Evolutionary conservation across 805 yeast genomes (phyloP), one percentile per base, ranked within the genome.

Genomic region (Sugiyamaella valdiviana): DNA sequence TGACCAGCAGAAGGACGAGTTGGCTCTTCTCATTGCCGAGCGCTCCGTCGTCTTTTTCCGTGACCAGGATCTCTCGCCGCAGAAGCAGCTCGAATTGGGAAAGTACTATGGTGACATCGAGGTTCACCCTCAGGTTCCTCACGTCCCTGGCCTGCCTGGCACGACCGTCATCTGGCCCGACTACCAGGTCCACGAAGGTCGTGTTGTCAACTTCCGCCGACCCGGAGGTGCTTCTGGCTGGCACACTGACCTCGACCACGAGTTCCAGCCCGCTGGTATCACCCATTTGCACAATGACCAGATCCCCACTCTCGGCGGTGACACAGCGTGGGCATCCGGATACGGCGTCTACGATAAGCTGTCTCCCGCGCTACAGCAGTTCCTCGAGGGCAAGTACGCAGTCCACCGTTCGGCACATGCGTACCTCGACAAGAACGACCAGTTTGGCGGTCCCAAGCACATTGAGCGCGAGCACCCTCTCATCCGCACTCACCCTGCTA

Each of bases 401-500:
- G 61, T 71, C 36, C 68, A 65, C 60, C 53, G 57, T 29, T 70
- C 70, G 38, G 76, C 76, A 44, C 75, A 75, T 53, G 62, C 64
- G 32, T 71, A 70, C 51, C 58, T 67, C 32, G 72, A 73, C 48
- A 68, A 77, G 51, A 64, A 71, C 19, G 51, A 48, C 19, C 79
- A 78, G 19, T 68, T 77, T 21, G 63, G 63, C 48, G 74, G 76
- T n/a, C 73, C 72, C 15, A 69, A 70, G 39, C 52, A 52, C 22
- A 60, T 58, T 19, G 63, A 62, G 19, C 55, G 59, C 12, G 61
- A 58, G 50, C 85, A 80, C 63, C 84, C 83, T 2, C 54, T 80
- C 21, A 73, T 80, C 32, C 73, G 84, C 65, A 77, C 83, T 36
- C 81, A 81, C 56, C 85, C 85, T 7, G 81, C 74, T 12, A 79